Evolutionary conservation across 2,329 filamentous ascomycete genomes (phyloP).

Genomic region (Metarhizium sp.): DNA sequence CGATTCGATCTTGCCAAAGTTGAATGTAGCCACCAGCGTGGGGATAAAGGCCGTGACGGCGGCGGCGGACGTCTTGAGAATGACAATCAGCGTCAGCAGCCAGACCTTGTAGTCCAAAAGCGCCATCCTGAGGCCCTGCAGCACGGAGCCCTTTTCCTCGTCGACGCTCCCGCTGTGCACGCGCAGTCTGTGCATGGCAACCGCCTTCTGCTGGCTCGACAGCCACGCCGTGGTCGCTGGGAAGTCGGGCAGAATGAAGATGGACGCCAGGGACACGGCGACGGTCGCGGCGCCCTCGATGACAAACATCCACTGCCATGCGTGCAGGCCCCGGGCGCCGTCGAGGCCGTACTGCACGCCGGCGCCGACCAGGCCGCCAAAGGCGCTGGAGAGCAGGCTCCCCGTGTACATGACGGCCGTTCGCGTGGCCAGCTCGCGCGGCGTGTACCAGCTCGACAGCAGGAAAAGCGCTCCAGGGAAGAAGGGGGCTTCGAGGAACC

Average conservation of each 20-base stretch:
- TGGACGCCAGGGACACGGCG: slow-evolving; percentile 13
- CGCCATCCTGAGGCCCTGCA: slow-evolving; percentile 16
- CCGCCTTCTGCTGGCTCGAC: slow-evolving; percentile 13
- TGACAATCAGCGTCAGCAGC: slow-evolving; percentile 7
- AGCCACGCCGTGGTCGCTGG: slow-evolving; percentile 31
- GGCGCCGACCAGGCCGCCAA: slow-evolving; percentile 34
- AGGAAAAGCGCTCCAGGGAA: slow-evolving; percentile 27
- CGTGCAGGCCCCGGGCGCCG: slow-evolving; percentile 15
- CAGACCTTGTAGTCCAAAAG: slow-evolving; percentile 16
- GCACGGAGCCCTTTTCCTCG: slow-evolving; percentile 10
- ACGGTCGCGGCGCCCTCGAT: slow-evolving; percentile 21
- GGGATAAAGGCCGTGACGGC: slow-evolving; percentile 8
- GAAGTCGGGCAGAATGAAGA: slow-evolving; percentile 18
- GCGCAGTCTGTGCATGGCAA: slow-evolving; percentile 6
- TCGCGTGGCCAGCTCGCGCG: slow-evolving; percentile 34
- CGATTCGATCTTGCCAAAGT: slow-evolving; percentile 31
- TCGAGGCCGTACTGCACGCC: slow-evolving; percentile 27
- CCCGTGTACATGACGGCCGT: slow-evolving; percentile 36
- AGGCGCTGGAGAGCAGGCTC: slow-evolving; percentile 25
- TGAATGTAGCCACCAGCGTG: slow-evolving; percentile 6
- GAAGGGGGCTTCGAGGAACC: slow-evolving; percentile 31
- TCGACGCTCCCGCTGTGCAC: slow-evolving; percentile 7
- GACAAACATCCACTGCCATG: slow-evolving; percentile 25
- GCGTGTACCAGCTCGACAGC: slow-evolving; percentile 45
- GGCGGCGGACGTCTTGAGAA: slow-evolving; percentile 8